phyloP scores from a whole-genome alignment of 106 monocot genomes.

The Xerophyta viscosa region DNA sequence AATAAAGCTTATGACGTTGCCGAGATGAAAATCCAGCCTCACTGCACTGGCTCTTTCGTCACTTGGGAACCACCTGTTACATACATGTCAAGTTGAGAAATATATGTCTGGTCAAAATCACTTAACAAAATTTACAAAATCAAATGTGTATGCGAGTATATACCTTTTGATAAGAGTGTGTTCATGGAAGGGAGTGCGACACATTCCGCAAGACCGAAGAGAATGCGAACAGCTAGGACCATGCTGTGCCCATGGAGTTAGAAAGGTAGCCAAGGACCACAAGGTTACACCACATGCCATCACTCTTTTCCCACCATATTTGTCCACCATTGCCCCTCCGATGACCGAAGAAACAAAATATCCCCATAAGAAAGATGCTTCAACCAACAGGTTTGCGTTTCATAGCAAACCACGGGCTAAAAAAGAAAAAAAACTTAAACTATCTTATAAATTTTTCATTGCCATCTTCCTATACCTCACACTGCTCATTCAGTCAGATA shows the following conservation, averaged over 20 bases:
- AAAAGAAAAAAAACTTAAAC: too few species aligned
- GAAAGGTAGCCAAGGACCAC: constrained; percentile 92
- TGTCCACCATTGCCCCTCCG: constrained; percentile 82
- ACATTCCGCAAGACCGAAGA: constrained; percentile 85
- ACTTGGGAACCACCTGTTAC: constrained; percentile 63
- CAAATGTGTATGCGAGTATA: neutral
- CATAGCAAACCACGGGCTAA: too few species aligned
- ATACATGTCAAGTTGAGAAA: neutral
- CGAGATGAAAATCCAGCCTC: constrained; percentile 89
- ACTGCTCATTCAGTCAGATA: too few species aligned
- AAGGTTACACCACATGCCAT: constrained; percentile 87
- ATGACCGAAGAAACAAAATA: constrained; percentile 84
- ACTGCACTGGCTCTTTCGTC: constrained; percentile 84
- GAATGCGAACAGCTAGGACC: constrained; percentile 38
- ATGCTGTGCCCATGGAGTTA: constrained; percentile 71
- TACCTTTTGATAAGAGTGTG: constrained; percentile 24
- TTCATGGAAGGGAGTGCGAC: constrained; percentile 98
- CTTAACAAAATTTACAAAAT: neutral
- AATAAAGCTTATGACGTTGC: constrained; percentile 76
- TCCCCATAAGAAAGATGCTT: constrained; percentile 99
- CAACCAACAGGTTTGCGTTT: too few species aligned
- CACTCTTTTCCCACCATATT: constrained; percentile 85
- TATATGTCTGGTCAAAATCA: neutral
- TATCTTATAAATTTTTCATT: too few species aligned
- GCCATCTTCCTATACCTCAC: too few species aligned